Conservation (phyloP, 2,329 filamentous ascomycete genomes). For the Ophiognomonia clavigignenti-juglandacearum region DNA sequence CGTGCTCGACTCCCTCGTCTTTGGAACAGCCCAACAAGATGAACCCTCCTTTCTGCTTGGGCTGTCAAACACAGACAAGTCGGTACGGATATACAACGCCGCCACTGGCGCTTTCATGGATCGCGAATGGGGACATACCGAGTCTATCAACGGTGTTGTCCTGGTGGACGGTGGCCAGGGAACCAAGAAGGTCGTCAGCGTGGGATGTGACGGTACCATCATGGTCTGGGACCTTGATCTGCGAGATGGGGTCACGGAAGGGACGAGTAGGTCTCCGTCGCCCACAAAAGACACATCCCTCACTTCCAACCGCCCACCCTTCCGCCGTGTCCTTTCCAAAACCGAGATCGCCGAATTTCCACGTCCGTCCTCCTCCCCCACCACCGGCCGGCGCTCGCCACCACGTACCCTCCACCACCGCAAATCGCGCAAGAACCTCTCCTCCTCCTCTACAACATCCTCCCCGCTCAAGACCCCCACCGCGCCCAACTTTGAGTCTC, state of each 20-base stretch:
- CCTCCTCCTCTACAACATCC: conserved; percentile 21
- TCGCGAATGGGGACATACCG: conserved; percentile 91
- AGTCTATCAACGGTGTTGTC: conserved; percentile 82
- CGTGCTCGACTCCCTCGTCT: conserved; percentile 72
- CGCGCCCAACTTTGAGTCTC: conserved; percentile 17
- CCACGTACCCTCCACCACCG: conserved; percentile 33
- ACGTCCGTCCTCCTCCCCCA: conserved; percentile 35
- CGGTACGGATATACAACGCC: conserved; percentile 81
- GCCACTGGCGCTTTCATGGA: conserved; percentile 73
- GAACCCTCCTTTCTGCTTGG: conserved; percentile 68
- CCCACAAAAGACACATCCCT: conserved; percentile 42
- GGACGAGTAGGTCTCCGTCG: conserved; percentile 47
- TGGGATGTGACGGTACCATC: conserved; percentile 74
- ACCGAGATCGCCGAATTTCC: conserved; percentile 81
- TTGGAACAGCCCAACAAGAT: conserved; percentile 47
- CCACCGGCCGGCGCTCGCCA: conserved; percentile 49
- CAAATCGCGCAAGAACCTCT: conserved; percentile 48
- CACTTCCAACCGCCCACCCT: conserved; percentile 61
- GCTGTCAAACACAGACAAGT: conserved; percentile 94
- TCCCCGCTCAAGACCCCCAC: neutral
- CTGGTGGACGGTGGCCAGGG: conserved; percentile 59
- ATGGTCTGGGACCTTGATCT: conserved; percentile 69
- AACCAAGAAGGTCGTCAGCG: conserved; percentile 61
- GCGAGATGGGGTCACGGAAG: conserved; percentile 36
- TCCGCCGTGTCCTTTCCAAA: conserved; percentile 81